Evolutionary conservation across 495 filamentous ascomycete genomes (phyloP).

Genomic region (Staphylotrichum tortipilum): DNA sequence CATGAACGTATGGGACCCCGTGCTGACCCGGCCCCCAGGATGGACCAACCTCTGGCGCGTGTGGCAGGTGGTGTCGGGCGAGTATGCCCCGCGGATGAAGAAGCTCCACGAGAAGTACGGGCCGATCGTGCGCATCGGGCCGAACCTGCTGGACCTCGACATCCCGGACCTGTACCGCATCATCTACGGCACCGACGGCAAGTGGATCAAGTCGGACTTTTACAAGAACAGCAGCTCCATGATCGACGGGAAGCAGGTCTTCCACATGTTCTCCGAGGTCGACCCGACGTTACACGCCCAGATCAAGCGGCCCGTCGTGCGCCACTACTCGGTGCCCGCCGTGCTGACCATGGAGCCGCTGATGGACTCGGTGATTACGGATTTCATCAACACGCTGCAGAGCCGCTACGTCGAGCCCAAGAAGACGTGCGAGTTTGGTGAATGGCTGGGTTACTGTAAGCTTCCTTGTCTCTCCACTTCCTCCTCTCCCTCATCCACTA

Average conservation of each 20-base stretch:
- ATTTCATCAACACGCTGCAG: slow-evolving; percentile 23
- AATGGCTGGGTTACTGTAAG: slow-evolving; percentile 23
- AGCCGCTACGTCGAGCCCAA: slow-evolving; percentile 16
- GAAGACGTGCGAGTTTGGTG: slow-evolving; percentile 15
- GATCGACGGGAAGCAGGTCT: slow-evolving; percentile 30
- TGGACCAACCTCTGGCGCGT: slow-evolving; percentile 27
- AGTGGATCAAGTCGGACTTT: slow-evolving; percentile 30
- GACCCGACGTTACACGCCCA: slow-evolving; percentile 26
- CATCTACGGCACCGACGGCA: slow-evolving; percentile 21
- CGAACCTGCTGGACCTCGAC: slow-evolving; percentile 28
- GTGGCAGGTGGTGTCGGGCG: slow-evolving; percentile 17
- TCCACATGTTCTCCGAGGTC: slow-evolving; percentile 30
- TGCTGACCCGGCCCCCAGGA: slow-evolving; percentile 11
- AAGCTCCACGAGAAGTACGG: slow-evolving; percentile 32
- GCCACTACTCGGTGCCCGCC: slow-evolving; percentile 28
- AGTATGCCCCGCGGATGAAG: slow-evolving; percentile 20
- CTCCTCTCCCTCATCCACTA: background rate
- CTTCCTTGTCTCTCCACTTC: background rate
- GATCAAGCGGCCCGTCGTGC: slow-evolving; percentile 30
- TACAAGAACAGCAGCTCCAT: slow-evolving; percentile 32
- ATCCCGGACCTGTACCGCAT: slow-evolving; percentile 16
- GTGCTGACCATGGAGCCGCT: slow-evolving; percentile 27
- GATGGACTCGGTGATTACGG: slow-evolving; percentile 27
- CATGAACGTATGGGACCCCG: too few species aligned
- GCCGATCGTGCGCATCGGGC: slow-evolving; percentile 29